phyloP scores from a whole-genome alignment of 2,329 filamentous ascomycete species.

The Dothidotthia symphoricarpi region DNA sequence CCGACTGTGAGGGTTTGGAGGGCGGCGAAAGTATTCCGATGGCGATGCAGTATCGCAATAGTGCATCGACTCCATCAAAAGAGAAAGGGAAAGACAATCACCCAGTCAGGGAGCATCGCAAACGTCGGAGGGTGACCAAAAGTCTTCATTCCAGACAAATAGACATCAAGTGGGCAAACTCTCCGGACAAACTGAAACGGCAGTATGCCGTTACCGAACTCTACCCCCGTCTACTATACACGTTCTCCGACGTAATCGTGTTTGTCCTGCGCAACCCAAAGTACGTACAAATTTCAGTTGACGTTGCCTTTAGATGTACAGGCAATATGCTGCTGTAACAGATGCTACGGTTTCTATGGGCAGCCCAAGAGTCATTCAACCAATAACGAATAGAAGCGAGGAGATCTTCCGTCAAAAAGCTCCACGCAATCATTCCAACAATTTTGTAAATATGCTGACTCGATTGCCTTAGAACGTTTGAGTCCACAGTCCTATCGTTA shows the following conservation, averaged over 20 bases:
- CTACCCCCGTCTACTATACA: conserved; percentile 46
- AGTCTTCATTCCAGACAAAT: conserved; percentile 36
- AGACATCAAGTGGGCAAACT: conserved; percentile 15
- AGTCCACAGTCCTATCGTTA: background rate
- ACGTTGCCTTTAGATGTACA: no score
- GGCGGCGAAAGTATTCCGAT: conserved; percentile 48
- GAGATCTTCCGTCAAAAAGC: no score
- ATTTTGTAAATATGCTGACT: background rate
- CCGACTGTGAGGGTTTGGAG: conserved; percentile 55
- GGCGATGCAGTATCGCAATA: conserved; percentile 10
- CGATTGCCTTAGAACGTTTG: conserved; percentile 5
- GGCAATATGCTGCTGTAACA: no score
- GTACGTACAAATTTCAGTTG: no score
- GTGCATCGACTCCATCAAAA: background rate
- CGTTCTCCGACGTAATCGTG: conserved; percentile 47
- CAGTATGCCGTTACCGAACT: conserved; percentile 42
- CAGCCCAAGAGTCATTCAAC: no score
- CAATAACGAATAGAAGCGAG: conserved; percentile 18
- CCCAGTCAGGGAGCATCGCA: background rate
- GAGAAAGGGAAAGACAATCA: background rate
- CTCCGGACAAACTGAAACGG: no score
- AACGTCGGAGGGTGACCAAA: conserved; percentile 26
- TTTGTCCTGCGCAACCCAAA: conserved; percentile 44
- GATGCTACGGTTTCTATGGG: no score
- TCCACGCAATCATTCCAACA: no score